Evolutionary conservation across 768 basidiomycete species (phyloP).

Genomic region (Mycena crocata): DNA sequence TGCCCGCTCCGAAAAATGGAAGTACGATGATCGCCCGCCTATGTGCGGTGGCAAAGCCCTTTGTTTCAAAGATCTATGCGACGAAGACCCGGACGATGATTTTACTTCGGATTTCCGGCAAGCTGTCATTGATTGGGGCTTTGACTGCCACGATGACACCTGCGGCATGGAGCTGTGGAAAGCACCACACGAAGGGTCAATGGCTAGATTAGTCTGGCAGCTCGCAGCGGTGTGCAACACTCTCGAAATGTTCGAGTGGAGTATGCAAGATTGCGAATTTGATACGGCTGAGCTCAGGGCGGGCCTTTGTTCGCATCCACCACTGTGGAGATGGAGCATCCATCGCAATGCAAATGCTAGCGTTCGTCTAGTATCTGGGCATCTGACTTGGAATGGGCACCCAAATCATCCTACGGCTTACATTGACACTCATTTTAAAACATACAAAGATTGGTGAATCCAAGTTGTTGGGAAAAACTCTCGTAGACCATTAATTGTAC

Average conservation of each 20-base stretch:
- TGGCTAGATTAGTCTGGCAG: background rate
- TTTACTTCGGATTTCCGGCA: background rate
- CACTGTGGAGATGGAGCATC: constrained; percentile 6
- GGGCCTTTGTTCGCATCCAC: background rate
- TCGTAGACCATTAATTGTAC: too few species aligned
- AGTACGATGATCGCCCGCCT: background rate
- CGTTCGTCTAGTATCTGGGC: background rate
- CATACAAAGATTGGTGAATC: background rate
- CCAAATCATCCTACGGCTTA: background rate
- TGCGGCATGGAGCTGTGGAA: constrained; percentile 5
- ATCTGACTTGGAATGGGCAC: constrained; percentile 9
- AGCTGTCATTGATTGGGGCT: background rate
- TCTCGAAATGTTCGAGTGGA: constrained; percentile 17
- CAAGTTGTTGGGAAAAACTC: too few species aligned
- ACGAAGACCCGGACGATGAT: background rate
- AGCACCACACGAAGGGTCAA: background rate
- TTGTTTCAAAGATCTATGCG: background rate
- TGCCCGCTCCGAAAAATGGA: constrained; percentile 38
- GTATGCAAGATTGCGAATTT: background rate
- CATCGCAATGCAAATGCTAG: background rate
- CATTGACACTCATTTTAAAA: background rate
- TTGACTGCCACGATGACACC: background rate
- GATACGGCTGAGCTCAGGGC: background rate
- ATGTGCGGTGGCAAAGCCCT: background rate
- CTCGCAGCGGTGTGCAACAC: background rate